These are phyloP conservation scores for Penicillium coffeae DNA, from an alignment of 495 filamentous ascomycete species.

Conservation along the genomic window DNA sequence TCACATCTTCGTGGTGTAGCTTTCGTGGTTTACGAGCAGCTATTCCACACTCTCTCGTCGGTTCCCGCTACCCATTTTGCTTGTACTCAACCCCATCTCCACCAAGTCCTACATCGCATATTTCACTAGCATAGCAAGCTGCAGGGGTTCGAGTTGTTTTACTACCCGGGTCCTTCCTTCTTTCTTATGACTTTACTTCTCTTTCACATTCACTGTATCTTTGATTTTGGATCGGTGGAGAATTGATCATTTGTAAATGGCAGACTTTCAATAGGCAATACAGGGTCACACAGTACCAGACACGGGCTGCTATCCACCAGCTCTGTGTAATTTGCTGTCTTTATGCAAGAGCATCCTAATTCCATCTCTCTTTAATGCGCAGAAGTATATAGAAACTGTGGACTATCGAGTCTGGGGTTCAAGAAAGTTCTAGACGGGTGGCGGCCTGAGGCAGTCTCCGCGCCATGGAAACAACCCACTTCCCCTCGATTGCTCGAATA, in stretches of 20 bases:
- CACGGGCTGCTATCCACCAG: too few relatives aligned
- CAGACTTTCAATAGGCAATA: neutral
- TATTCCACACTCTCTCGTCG: conserved; percentile 16
- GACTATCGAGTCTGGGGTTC: too few relatives aligned
- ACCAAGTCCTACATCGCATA: conserved; percentile 20
- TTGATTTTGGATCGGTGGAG: neutral
- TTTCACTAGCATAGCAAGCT: conserved; percentile 30
- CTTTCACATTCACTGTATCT: conserved; percentile 1
- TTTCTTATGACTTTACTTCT: conserved; percentile 5
- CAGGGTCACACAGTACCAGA: neutral
- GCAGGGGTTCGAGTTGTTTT: conserved; percentile 19
- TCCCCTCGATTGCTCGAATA: too few relatives aligned
- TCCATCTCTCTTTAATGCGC: too few relatives aligned
- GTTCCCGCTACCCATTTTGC: conserved; percentile 4
- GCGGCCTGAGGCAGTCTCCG: too few relatives aligned
- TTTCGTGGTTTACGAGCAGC: conserved; percentile 8
- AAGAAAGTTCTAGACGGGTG: too few relatives aligned
- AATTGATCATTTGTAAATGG: conserved; percentile 1
- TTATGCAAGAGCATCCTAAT: too few relatives aligned
- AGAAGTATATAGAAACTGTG: too few relatives aligned
- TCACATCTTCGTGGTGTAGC: conserved; percentile 6
- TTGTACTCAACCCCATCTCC: conserved; percentile 3
- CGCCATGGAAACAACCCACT: too few relatives aligned
- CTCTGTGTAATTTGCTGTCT: too few relatives aligned
- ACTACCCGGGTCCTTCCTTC: conserved; percentile 12